These are phyloP conservation scores for Hypomyces perniciosus DNA, from an alignment of 2,329 filamentous ascomycete species.

Conservation along the genomic window DNA sequence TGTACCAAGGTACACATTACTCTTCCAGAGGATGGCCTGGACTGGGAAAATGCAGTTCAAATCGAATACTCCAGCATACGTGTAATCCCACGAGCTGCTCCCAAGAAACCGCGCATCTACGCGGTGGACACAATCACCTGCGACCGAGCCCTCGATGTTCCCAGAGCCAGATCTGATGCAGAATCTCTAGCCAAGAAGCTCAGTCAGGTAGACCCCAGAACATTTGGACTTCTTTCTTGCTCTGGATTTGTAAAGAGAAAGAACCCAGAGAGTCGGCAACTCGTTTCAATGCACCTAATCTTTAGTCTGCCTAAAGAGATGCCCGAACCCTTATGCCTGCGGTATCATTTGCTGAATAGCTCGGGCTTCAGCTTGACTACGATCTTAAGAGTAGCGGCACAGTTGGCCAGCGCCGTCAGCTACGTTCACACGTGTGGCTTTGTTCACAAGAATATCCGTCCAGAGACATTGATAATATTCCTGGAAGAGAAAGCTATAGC, in stretches of 20 bases:
- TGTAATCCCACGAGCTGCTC: slow-evolving; percentile 21
- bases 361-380: slow-evolving; percentile 23
- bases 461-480: slow-evolving; percentile 31
- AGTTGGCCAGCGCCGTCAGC: slow-evolving; percentile 21
- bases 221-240: background rate
- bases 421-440: slow-evolving; percentile 39
- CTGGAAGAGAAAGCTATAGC: background rate
- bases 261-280: background rate
- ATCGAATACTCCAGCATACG: slow-evolving; percentile 16
- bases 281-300: slow-evolving; percentile 10
- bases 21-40: background rate
- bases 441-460: slow-evolving; percentile 42
- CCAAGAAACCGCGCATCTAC: slow-evolving; percentile 5
- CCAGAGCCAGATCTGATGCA: slow-evolving; percentile 7
- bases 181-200: slow-evolving; percentile 11
- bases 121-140: slow-evolving; percentile 21
- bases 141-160: slow-evolving; percentile 8
- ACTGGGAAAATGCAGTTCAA: slow-evolving; percentile 1
- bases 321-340: background rate
- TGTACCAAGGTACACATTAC: background rate
- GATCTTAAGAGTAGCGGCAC: slow-evolving; percentile 14
- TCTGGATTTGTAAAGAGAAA: slow-evolving; percentile 19
- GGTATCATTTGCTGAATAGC: slow-evolving; percentile 2
- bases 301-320: slow-evolving; percentile 5
- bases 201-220: background rate